These are phyloP conservation scores for Chytriomyces confervae DNA, from an alignment of 192 early-diverging fungal genomes.

Conservation along the genomic window DNA sequence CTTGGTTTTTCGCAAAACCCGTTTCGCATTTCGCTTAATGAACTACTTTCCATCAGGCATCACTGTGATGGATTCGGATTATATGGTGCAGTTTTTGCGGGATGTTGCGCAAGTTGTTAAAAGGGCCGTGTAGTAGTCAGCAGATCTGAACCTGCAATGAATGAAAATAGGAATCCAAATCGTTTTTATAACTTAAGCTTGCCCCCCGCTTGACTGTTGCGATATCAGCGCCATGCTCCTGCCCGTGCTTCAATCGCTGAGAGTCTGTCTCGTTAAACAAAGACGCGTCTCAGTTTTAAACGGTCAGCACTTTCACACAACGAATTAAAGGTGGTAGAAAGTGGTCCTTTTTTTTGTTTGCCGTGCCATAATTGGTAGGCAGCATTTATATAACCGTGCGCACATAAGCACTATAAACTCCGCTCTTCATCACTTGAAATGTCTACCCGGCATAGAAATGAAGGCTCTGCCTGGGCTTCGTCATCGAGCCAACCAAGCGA, in stretches of 20 bases:
- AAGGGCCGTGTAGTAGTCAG: background rate
- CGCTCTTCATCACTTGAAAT: background rate
- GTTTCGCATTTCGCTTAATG: background rate
- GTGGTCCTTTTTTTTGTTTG: background rate
- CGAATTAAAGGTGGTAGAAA: background rate
- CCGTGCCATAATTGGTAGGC: background rate
- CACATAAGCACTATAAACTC: background rate
- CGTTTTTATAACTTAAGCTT: background rate
- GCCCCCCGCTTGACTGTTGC: background rate
- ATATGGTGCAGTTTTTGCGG: background rate
- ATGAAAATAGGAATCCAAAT: background rate
- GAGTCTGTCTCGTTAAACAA: background rate
- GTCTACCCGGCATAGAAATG: background rate
- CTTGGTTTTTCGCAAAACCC: background rate
- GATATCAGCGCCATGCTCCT: background rate
- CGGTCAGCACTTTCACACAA: background rate
- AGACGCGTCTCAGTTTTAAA: background rate
- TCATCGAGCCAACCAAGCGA: background rate
- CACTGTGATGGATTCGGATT: background rate
- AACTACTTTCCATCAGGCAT: background rate
- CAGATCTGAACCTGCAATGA: background rate
- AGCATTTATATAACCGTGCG: background rate
- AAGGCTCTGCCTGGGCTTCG: background rate
- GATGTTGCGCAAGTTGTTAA: background rate
- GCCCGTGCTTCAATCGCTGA: background rate